phyloP scores from a whole-genome alignment of 1,284 basidiomycete genomes.

The Irpex lacteus region DNA sequence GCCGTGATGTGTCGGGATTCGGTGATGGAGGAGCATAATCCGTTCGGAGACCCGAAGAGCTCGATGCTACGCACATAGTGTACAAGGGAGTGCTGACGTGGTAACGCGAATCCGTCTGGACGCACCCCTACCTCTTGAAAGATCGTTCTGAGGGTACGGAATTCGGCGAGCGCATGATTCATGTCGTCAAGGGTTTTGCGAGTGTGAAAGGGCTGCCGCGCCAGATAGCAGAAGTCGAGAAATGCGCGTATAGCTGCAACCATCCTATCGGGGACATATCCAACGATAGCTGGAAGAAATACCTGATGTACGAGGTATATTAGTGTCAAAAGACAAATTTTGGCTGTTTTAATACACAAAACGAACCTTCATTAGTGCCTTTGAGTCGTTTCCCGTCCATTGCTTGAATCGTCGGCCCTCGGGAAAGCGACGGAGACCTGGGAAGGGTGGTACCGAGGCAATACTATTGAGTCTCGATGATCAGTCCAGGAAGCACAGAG shows the following conservation, averaged over 20 bases:
- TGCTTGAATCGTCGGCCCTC: slow-evolving; percentile 22
- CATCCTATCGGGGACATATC: slow-evolving; percentile 20
- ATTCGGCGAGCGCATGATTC: too few species aligned
- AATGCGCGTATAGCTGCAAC: slow-evolving; percentile 17
- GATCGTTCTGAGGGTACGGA: not conserved
- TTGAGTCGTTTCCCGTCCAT: slow-evolving; percentile 25
- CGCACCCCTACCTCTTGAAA: not conserved
- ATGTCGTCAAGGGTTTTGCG: not conserved
- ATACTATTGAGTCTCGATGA: slow-evolving; percentile 8
- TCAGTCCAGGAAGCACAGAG: too few species aligned
- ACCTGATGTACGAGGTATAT: slow-evolving; percentile 14
- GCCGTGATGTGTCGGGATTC: slow-evolving; percentile 29
- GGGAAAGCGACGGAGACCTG: slow-evolving; percentile 14
- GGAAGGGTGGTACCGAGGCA: slow-evolving; percentile 3
- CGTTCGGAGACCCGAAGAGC: slow-evolving; percentile 21
- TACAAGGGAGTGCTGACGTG: slow-evolving; percentile 25
- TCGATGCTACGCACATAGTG: slow-evolving; percentile 19
- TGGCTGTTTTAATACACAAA: not conserved
- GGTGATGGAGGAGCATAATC: slow-evolving; percentile 23
- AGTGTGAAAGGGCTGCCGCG: not conserved
- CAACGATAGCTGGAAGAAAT: slow-evolving; percentile 21
- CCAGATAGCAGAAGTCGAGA: slow-evolving; percentile 19
- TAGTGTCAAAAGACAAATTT: not conserved
- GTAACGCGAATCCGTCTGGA: slow-evolving; percentile 14
- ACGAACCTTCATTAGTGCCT: slow-evolving; percentile 20